Evolutionary conservation across 352 stramenopile genomes (phyloP).

Genomic region (Peronospora belbahrii): DNA sequence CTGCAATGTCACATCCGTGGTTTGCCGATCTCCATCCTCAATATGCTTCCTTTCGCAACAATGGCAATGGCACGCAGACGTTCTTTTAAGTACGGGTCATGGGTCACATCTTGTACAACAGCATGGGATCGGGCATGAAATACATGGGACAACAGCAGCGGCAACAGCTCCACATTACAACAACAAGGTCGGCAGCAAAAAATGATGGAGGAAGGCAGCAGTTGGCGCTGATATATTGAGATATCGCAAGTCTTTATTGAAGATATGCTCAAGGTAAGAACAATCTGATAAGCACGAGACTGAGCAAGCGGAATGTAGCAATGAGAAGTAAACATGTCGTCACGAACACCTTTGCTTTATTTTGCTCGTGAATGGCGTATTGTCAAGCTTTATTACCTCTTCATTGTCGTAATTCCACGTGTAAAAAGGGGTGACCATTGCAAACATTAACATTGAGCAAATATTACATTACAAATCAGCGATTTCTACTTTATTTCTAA

Average conservation of each 20-base stretch:
- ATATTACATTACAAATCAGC: no score
- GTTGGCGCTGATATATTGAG: no score
- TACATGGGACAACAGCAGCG: not conserved
- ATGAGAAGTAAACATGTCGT: not conserved
- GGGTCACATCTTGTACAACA: not conserved
- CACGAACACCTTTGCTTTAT: slow-evolving; percentile 1
- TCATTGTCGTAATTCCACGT: no score
- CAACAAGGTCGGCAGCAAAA: slow-evolving; percentile 3
- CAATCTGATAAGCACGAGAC: not conserved
- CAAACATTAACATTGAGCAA: no score
- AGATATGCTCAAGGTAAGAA: not conserved
- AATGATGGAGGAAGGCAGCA: no score
- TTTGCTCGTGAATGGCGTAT: slow-evolving; percentile 2
- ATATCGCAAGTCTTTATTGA: no score
- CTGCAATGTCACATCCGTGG: slow-evolving; percentile 78
- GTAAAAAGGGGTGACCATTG: no score
- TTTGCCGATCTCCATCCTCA: slow-evolving; percentile 75
- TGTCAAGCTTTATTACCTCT: no score
- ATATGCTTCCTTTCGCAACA: slow-evolving; percentile 64
- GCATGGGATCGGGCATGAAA: no score
- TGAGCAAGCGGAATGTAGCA: not conserved
- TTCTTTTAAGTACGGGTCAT: slow-evolving; percentile 16
- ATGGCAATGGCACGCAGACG: slow-evolving; percentile 39
- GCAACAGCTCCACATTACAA: not conserved
- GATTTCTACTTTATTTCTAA: not conserved